Base-by-base conservation (phyloP, 129 eudicot genomes). In the Flaveria ramosissima region DNA sequence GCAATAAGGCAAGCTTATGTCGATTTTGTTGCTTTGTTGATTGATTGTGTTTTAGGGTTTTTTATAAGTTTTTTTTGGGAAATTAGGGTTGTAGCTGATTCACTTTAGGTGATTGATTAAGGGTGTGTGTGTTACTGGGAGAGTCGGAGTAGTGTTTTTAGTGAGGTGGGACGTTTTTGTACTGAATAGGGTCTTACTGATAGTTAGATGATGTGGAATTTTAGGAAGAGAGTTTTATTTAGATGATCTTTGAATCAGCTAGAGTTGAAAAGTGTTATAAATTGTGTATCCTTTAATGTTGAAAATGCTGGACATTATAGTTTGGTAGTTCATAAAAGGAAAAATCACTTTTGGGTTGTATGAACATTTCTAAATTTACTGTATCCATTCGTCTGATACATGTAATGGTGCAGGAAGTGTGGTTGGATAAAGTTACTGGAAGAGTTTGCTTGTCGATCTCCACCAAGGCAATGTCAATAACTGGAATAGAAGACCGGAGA, bases 401-500 rank as follows among this genome's bases (percentile, higher is more conserved):
- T 69, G 79, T 24, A 57, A 57, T 57, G 50, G 71, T 82, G 79
- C 90, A 93, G 98, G 84, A 85, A 87, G 89, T 87, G 62, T 93
- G 98, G 98, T 62, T 93, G 86, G 98, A 93, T 86, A 93, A 80
- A 72, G 81, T 82, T 81, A 82, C 86, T 9, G 97, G 98, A 73
- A 88, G 89, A 63, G 89, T 90, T 77, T 88, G 96, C 88, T 75
- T 88, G 83, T 85, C 98, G 0, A 83, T 90, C 62, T 85, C 97
- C 9, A 77, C 98, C 6, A 88, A 82, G 65, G 85, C 85, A 48
- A 82, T 93, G 92, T 59, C 87, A 8, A 90, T 93, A 60, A 93
- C 98, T 59, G 96, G 98, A 77, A 88, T 90, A 24, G 98, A 90
- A 60, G 98, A 93, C 77, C 85, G 98, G 73, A 85, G 98, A 72